Evolutionary conservation across 768 basidiomycete genomes (phyloP).

Genomic region (Boletus sp.): DNA sequence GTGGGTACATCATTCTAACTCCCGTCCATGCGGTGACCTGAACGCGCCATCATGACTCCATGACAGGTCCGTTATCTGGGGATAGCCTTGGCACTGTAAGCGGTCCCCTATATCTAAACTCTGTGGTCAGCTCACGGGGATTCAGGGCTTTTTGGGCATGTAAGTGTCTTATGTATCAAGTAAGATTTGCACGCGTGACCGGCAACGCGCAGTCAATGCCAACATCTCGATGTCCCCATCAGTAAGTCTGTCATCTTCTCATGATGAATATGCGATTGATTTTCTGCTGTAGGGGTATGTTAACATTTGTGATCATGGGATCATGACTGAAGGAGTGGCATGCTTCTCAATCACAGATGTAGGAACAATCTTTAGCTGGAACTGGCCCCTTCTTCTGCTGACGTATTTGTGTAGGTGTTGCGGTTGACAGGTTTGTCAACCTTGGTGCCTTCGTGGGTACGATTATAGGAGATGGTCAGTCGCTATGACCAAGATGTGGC

Average conservation of each 20-base stretch:
- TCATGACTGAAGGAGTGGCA: background rate
- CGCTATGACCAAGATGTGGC: background rate
- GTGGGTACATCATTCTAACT: background rate
- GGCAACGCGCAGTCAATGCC: slow-evolving; percentile 11
- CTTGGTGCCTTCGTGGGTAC: slow-evolving; percentile 8
- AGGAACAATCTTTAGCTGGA: background rate
- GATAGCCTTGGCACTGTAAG: slow-evolving; percentile 16
- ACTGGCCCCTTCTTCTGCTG: background rate
- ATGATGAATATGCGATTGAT: background rate
- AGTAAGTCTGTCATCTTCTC: background rate
- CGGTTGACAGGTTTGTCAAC: slow-evolving; percentile 10
- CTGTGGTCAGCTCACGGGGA: background rate
- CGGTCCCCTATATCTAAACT: background rate
- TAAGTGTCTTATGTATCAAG: background rate
- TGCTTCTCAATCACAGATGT: slow-evolving; percentile 7
- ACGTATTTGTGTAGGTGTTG: slow-evolving; percentile 3
- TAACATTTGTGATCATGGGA: background rate
- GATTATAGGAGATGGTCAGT: slow-evolving; percentile 11
- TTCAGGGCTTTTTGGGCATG: slow-evolving; percentile 15
- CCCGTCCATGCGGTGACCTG: background rate
- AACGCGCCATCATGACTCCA: background rate
- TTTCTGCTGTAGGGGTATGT: slow-evolving; percentile 7
- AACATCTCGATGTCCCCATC: slow-evolving; percentile 14
- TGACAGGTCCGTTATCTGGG: slow-evolving; percentile 18
- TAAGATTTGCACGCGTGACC: background rate